phyloP scores from a whole-genome alignment of 1,284 basidiomycete species.

The Heimioporus retisporus region DNA sequence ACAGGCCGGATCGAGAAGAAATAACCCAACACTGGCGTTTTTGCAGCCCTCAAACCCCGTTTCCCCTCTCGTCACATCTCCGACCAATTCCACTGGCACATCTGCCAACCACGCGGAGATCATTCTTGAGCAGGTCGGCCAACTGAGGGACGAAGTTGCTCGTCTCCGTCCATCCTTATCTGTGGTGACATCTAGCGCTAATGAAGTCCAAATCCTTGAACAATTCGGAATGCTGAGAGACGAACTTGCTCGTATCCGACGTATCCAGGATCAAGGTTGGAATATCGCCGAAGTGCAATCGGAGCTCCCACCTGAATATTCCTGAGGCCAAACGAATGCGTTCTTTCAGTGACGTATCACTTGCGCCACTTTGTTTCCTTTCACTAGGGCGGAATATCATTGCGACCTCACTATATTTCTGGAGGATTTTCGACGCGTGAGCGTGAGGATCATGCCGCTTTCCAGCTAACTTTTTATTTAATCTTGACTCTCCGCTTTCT shows the following conservation, averaged over 20 bases:
- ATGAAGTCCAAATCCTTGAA: neutral
- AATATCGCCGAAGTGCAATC: neutral
- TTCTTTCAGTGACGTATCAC: too few species aligned
- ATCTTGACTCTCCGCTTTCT: too few species aligned
- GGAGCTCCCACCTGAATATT: constrained; percentile 8
- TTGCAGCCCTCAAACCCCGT: neutral
- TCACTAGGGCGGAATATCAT: too few species aligned
- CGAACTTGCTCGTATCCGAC: constrained; percentile 23
- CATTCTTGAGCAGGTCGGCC: too few species aligned
- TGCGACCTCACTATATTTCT: too few species aligned
- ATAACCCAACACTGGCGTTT: neutral
- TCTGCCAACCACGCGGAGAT: too few species aligned
- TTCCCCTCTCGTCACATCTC: neutral
- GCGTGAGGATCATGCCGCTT: too few species aligned
- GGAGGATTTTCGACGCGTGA: too few species aligned
- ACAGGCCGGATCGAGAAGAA: neutral
- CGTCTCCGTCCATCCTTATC: neutral
- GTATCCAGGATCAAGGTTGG: constrained; percentile 40
- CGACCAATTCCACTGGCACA: too few species aligned
- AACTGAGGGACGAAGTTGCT: too few species aligned
- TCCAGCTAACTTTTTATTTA: too few species aligned
- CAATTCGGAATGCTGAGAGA: constrained; percentile 25
- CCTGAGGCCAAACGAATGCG: neutral
- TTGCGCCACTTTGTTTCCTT: too few species aligned
- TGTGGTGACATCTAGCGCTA: neutral